These are phyloP conservation scores for Phaeoacremonium minimum DNA, from an alignment of 2,329 filamentous ascomycete species.

Conservation along the genomic window DNA sequence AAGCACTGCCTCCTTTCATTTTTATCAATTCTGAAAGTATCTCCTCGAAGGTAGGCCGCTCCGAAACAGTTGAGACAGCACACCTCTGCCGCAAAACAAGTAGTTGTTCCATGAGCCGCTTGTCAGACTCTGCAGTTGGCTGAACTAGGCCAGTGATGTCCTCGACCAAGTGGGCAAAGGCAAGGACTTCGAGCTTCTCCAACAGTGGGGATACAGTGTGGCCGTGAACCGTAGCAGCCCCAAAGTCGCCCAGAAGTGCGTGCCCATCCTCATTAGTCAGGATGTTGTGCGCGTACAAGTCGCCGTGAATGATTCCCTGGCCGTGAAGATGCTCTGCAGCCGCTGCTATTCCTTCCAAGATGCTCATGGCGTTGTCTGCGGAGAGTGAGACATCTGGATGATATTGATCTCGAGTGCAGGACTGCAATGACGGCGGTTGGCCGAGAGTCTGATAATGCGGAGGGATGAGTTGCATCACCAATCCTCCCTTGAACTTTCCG, in stretches of 20 bases:
- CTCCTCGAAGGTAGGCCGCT: constrained; percentile 25
- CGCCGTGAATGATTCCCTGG: constrained; percentile 38
- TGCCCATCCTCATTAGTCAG: constrained; percentile 33
- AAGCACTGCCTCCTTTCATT: constrained; percentile 10
- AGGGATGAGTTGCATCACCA: constrained; percentile 43
- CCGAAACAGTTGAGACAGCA: constrained; percentile 14
- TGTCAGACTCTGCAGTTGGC: constrained; percentile 5
- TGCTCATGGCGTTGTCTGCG: constrained; percentile 21
- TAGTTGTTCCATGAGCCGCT: constrained; percentile 14
- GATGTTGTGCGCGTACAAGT: constrained; percentile 44
- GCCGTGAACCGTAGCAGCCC: constrained; percentile 40
- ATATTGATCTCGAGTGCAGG: constrained; percentile 41
- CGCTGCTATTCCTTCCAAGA: constrained; percentile 34
- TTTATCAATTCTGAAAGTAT: constrained; percentile 16
- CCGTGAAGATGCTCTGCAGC: constrained; percentile 38
- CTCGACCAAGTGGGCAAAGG: constrained; percentile 41
- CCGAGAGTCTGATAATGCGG: constrained; percentile 35
- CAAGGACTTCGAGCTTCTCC: constrained; percentile 40
- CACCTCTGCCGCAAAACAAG: constrained; percentile 21
- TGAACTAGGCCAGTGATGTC: constrained; percentile 33
- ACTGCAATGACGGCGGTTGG: constrained; percentile 35
- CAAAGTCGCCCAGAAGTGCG: constrained; percentile 41
- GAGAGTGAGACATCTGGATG: constrained; percentile 21
- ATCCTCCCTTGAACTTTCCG: constrained; percentile 24
- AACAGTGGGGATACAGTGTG: constrained; percentile 16